Evolutionary conservation across 345 rosid species (phyloP).

Genomic region (Garcia nutans): DNA sequence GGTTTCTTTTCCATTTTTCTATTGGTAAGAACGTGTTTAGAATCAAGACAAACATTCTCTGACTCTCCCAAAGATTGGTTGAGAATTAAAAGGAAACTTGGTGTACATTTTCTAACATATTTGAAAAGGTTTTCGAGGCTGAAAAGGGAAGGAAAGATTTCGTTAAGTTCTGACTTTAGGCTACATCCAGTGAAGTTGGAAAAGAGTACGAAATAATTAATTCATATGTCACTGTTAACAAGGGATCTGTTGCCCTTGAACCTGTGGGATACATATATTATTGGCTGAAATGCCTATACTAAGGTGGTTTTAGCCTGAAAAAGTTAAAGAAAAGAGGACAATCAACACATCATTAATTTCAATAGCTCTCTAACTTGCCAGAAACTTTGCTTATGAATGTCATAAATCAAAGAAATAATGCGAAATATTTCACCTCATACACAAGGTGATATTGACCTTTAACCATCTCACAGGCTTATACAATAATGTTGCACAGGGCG

Average conservation of each 20-base stretch:
- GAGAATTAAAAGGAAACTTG: not conserved
- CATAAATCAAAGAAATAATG: not conserved
- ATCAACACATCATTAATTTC: not conserved
- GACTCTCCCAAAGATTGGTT: not conserved
- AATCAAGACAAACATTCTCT: not conserved
- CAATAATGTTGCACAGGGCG: not conserved
- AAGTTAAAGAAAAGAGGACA: not conserved
- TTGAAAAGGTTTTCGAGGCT: not conserved
- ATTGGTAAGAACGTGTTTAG: not conserved
- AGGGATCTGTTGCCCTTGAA: not conserved
- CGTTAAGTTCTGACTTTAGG: not conserved
- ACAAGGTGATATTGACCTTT: not conserved
- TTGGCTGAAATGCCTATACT: not conserved
- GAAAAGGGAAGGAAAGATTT: not conserved
- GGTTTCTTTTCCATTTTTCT: not conserved
- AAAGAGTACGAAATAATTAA: not conserved
- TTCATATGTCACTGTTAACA: not conserved
- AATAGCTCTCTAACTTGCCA: not conserved
- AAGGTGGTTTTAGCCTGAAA: not conserved
- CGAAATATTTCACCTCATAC: not conserved
- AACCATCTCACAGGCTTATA: not conserved
- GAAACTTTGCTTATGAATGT: not conserved
- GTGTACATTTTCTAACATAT: not conserved
- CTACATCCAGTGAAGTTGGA: not conserved
- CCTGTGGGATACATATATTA: too few relatives aligned